Percentiles rank a stretch among this genome's conserved stretches.
These are phyloP conservation scores for Ustulina deusta DNA, from an alignment of 2,329 filamentous ascomycete genomes.

Conservation along the genomic window DNA sequence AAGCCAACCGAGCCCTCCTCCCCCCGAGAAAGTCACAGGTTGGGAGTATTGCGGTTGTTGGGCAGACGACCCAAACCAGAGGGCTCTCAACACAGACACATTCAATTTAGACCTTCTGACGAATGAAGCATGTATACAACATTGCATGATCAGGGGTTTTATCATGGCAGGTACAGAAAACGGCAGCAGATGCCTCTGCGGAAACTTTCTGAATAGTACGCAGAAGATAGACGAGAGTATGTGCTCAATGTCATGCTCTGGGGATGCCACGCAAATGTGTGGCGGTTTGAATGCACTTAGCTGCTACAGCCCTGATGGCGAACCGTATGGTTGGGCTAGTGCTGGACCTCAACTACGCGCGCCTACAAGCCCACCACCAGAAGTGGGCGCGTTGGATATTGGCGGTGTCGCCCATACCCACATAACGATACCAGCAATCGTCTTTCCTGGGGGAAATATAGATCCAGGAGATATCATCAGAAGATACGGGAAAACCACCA, in stretches of 20 bases:
- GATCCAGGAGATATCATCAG: constrained; percentile 41
- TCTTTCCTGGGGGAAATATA: constrained; percentile 43
- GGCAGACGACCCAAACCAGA: constrained; percentile 45
- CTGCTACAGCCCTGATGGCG: constrained; percentile 57
- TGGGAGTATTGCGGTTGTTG: constrained; percentile 52
- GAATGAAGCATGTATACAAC: constrained; percentile 57
- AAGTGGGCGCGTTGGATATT: constrained; percentile 42
- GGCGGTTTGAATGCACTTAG: constrained; percentile 62
- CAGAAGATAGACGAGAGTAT: constrained; percentile 57
- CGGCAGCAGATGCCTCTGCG: constrained; percentile 62
- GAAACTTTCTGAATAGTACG: constrained; percentile 55
- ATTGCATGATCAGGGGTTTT: constrained; percentile 61
- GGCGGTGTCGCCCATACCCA: constrained; percentile 47
- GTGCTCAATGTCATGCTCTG: constrained; percentile 64
- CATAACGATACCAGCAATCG: constrained; percentile 42
- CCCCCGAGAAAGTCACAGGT: constrained; percentile 41
- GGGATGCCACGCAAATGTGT: constrained; percentile 61
- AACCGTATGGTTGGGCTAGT: constrained; percentile 51
- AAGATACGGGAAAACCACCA: constrained; percentile 42
- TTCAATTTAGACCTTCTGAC: constrained; percentile 41
- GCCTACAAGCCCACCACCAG: constrained; percentile 44
- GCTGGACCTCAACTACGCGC: constrained; percentile 46
- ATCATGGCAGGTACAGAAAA: constrained; percentile 63
- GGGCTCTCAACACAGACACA: constrained; percentile 41
- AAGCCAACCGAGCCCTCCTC: constrained; percentile 39